Evolutionary conservation across 2,329 filamentous ascomycete species (phyloP).

Genomic region (Volutella citrinella): DNA sequence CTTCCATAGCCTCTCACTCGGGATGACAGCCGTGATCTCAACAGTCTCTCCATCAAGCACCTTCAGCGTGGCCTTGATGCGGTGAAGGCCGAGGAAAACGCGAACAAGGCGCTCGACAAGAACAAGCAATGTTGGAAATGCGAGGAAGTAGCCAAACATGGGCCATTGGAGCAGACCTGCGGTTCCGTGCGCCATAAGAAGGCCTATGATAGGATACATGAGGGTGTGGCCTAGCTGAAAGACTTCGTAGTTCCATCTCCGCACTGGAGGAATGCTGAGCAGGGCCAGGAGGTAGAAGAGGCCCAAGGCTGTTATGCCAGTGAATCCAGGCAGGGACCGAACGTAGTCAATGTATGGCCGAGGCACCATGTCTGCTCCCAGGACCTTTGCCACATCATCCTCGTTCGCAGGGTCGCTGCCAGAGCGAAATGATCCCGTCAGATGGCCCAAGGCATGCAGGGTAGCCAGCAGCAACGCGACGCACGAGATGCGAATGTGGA

Average conservation of each 20-base stretch:
- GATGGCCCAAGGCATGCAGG: slow-evolving; percentile 51
- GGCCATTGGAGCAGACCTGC: slow-evolving; percentile 48
- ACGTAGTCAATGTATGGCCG: slow-evolving; percentile 45
- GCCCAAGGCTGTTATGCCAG: slow-evolving; percentile 45
- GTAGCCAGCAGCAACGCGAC: slow-evolving; percentile 48
- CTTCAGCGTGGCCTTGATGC: slow-evolving; percentile 44
- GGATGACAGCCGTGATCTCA: slow-evolving; percentile 45
- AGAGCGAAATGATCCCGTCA: slow-evolving; percentile 50
- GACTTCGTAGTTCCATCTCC: slow-evolving; percentile 51
- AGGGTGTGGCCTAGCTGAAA: slow-evolving; percentile 56
- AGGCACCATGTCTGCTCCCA: slow-evolving; percentile 43
- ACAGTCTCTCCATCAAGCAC: slow-evolving; percentile 53
- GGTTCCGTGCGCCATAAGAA: slow-evolving; percentile 54
- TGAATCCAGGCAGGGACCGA: slow-evolving; percentile 46
- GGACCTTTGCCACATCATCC: slow-evolving; percentile 39
- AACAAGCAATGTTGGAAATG: slow-evolving; percentile 50
- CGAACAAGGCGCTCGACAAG: slow-evolving; percentile 46
- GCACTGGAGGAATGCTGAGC: slow-evolving; percentile 48
- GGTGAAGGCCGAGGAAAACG: slow-evolving; percentile 44
- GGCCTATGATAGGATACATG: slow-evolving; percentile 56
- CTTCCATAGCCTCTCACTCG: slow-evolving; percentile 45
- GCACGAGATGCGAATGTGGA: slow-evolving; percentile 54
- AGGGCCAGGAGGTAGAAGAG: slow-evolving; percentile 48
- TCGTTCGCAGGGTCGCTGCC: slow-evolving; percentile 45
- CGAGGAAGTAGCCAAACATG: slow-evolving; percentile 56